These are phyloP conservation scores for Diutina rugosa DNA, from an alignment of 1,139 yeast species.

Conservation along the genomic window DNA sequence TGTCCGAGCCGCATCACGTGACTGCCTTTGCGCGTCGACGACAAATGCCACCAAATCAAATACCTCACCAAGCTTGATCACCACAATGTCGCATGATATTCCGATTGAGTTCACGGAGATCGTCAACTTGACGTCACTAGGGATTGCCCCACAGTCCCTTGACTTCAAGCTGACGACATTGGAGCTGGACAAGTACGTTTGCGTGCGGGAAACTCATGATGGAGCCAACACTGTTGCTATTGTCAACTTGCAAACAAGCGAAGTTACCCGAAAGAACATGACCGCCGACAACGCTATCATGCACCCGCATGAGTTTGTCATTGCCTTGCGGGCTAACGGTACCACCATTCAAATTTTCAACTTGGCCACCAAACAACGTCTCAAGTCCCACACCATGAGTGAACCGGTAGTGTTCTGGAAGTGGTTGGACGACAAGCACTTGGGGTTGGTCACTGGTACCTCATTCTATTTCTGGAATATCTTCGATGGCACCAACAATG, in stretches of 20 bases:
- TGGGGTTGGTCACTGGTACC: constrained; percentile 78
- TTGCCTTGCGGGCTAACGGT: constrained; percentile 91
- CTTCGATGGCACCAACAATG: constrained; percentile 64
- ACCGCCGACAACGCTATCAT: constrained; percentile 95
- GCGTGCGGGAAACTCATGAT: constrained; percentile 70
- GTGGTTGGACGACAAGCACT: constrained; percentile 64
- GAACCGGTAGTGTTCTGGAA: constrained; percentile 95
- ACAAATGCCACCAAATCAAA: constrained; percentile 2
- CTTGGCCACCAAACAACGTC: constrained; percentile 73
- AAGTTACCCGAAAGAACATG: constrained; percentile 80
- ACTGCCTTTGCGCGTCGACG: neutral
- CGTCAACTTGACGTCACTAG: constrained; percentile 74
- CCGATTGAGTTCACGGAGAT: constrained; percentile 97
- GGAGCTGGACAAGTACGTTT: constrained; percentile 83
- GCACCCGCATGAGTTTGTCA: constrained; percentile 83
- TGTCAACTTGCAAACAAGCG: constrained; percentile 68
- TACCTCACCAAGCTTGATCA: neutral
- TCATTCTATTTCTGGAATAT: constrained; percentile 73
- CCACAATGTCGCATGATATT: constrained; percentile 38
- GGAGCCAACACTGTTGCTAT: constrained; percentile 85
- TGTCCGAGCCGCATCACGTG: neutral
- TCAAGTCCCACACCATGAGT: constrained; percentile 75
- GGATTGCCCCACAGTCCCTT: constrained; percentile 70
- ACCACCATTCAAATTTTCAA: constrained; percentile 92
- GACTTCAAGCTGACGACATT: constrained; percentile 91